A percentile compares a stretch with the other conserved stretches of the same genome.
These are phyloP conservation scores for Colletotrichum tamarilloi DNA, from an alignment of 2,329 filamentous ascomycete species.

Conservation along the genomic window DNA sequence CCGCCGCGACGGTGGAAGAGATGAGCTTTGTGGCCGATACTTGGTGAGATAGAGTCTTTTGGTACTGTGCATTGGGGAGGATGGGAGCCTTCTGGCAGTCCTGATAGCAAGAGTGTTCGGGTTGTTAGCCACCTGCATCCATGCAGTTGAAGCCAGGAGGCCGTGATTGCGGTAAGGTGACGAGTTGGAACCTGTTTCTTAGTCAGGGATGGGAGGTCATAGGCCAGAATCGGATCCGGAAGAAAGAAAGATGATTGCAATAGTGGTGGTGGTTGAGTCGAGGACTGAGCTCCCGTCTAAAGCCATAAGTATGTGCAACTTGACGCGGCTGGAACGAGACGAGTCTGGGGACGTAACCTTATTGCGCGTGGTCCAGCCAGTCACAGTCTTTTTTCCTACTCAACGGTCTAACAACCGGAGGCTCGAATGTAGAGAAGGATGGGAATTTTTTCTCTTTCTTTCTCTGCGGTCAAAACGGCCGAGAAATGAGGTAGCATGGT, in stretches of 20 bases:
- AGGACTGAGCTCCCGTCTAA: background rate
- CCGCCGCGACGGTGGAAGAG: background rate
- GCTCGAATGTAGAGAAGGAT: background rate
- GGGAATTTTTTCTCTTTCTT: no score
- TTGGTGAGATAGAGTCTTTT: background rate
- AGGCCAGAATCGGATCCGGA: slow-evolving; percentile 24
- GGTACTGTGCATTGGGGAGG: background rate
- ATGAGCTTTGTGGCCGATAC: background rate
- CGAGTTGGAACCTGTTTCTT: slow-evolving; percentile 5
- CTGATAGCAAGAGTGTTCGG: background rate
- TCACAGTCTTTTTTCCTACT: background rate
- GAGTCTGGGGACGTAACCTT: slow-evolving; percentile 35
- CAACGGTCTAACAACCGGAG: slow-evolving; percentile 13
- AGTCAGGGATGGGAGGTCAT: slow-evolving; percentile 3
- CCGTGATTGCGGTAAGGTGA: background rate
- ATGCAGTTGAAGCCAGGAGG: background rate
- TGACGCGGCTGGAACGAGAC: slow-evolving; percentile 33
- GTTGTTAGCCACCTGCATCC: background rate
- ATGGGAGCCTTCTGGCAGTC: background rate
- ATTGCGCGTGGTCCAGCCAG: slow-evolving; percentile 16
- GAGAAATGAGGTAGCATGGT: background rate
- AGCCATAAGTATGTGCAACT: slow-evolving; percentile 9
- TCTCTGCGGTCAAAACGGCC: background rate
- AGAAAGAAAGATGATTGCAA: background rate
- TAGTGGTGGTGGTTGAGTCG: background rate